Conservation (phyloP, 495 filamentous ascomycete genomes). For the Immersiella caudata region DNA sequence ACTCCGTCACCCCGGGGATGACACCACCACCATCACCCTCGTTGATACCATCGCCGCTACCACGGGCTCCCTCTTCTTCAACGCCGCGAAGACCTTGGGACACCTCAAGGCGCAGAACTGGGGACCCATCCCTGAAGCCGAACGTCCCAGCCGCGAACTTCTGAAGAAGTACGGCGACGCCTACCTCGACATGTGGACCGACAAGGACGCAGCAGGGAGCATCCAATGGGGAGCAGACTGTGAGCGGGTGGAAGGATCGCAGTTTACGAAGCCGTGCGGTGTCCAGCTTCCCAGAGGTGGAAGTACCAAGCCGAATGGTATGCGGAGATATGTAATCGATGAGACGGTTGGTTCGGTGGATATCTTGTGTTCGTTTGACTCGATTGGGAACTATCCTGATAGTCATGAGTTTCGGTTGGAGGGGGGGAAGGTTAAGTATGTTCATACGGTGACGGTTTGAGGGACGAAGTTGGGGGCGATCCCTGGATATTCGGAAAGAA, state of each 20-base stretch:
- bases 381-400: constrained; percentile 35
- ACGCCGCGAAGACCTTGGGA: constrained; percentile 42
- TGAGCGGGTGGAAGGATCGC: constrained; percentile 40
- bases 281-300: constrained; percentile 20
- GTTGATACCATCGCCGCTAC: constrained; percentile 44
- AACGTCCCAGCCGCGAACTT: constrained; percentile 37
- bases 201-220: constrained; percentile 29
- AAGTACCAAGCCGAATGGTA: constrained; percentile 33
- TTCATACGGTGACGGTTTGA: constrained; percentile 36
- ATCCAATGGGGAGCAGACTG: constrained; percentile 39
- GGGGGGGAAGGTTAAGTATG: constrained; percentile 39
- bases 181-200: constrained; percentile 45
- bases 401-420: constrained; percentile 42
- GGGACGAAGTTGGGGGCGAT: too few relatives aligned
- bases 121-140: constrained; percentile 41
- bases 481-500: too few relatives aligned
- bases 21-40: constrained; percentile 35
- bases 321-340: constrained; percentile 43
- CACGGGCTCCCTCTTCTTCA: constrained; percentile 44
- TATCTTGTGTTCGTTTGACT: constrained; percentile 40
- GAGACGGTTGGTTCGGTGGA: constrained; percentile 41
- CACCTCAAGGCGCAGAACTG: constrained; percentile 35
- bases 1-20: constrained; percentile 33
- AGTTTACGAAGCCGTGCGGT: constrained; percentile 15
- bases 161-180: constrained; percentile 48